Evolutionary conservation across 306 rosid species (phyloP), one percentile per base, ranked within the genome.

Genomic region (Gynostemma pentaphyllum): DNA sequence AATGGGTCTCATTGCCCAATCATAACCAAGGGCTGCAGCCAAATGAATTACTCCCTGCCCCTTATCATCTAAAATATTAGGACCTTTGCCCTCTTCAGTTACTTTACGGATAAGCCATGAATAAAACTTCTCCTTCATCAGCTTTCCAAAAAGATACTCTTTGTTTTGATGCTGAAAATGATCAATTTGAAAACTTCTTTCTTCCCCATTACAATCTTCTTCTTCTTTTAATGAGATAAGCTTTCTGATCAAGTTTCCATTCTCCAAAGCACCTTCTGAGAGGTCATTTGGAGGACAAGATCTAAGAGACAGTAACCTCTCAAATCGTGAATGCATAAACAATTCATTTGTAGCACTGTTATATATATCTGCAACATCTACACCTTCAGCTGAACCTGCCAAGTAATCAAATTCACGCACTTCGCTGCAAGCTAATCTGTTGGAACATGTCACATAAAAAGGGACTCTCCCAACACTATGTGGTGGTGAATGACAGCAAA

Each of bases 361-460:
- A 70, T 45, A 79, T 67, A 72, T 51, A 36, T 80, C 69, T 12
- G 72, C 55, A 60, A 79, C 55, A 50, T 82, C 83, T 29, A 79
- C 70, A 69, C 66, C 86, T 61, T 80, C 64, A 24, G 75, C 65
- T 60, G 78, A 74, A 40, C 82, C 84, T 42, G 77, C 81, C 59
- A 75, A 54, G 78, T 78, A 89, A 47, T 89, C 84, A 26, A 89
- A 89, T 54, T 89, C 97, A 62, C 97, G 84, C 52, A 89, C 84
- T 76, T 89, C 97, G 72, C 97, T 89, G 64, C 95, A 86, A 45
- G 97, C 95, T 73, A 86, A 47, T 82, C 97, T 86, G 78, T 89
- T 89, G 72, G 97, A 84, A 72, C 89, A 84, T 29, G 95, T 86
- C 56, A 89, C 85, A 74, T 89, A 89, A 70, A 89, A 89, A 64